Percentiles rank a stretch among this genome's conserved stretches.
Evolutionary conservation across 768 basidiomycete species (phyloP).

Genomic region (Boletus sp.): DNA sequence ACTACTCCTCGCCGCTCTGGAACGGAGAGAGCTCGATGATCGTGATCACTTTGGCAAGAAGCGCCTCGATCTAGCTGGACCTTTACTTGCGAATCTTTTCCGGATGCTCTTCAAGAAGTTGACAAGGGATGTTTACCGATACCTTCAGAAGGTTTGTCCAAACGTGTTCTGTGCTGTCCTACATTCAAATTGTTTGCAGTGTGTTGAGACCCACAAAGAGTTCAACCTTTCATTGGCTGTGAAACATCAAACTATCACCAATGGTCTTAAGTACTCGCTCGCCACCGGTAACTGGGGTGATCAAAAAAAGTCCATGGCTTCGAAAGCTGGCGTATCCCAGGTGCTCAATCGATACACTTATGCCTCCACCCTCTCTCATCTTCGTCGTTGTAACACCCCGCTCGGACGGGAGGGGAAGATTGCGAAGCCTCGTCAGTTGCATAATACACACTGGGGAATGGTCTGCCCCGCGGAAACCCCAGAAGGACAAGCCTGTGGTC

Average conservation of each 20-base stretch:
- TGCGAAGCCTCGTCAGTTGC: conserved; percentile 96
- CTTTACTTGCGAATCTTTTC: conserved; percentile 94
- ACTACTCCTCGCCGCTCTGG: conserved; percentile 86
- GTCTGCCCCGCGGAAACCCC: conserved; percentile 99
- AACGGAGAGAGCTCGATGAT: conserved; percentile 94
- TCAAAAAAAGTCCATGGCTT: conserved; percentile 97
- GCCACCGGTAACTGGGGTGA: conserved; percentile 99
- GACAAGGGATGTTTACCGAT: conserved; percentile 94
- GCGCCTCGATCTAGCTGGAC: conserved; percentile 92
- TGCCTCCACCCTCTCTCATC: conserved; percentile 95
- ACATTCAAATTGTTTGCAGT: conserved; percentile 46
- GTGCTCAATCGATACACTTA: conserved; percentile 98
- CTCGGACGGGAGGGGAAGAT: conserved; percentile 98
- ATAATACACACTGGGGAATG: conserved; percentile 99
- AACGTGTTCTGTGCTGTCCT: background rate
- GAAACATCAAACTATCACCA: conserved; percentile 95
- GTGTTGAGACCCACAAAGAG: conserved; percentile 93
- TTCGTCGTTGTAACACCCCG: conserved; percentile 97
- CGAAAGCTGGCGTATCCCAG: conserved; percentile 98
- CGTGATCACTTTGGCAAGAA: conserved; percentile 99
- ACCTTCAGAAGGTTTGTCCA: conserved; percentile 83
- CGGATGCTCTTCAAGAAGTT: conserved; percentile 96
- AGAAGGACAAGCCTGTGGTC: conserved; percentile 98
- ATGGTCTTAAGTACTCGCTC: conserved; percentile 95
- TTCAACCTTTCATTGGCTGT: conserved; percentile 91